Conservation (phyloP, 345 rosid genomes). For the Gossypium longicalyx region DNA sequence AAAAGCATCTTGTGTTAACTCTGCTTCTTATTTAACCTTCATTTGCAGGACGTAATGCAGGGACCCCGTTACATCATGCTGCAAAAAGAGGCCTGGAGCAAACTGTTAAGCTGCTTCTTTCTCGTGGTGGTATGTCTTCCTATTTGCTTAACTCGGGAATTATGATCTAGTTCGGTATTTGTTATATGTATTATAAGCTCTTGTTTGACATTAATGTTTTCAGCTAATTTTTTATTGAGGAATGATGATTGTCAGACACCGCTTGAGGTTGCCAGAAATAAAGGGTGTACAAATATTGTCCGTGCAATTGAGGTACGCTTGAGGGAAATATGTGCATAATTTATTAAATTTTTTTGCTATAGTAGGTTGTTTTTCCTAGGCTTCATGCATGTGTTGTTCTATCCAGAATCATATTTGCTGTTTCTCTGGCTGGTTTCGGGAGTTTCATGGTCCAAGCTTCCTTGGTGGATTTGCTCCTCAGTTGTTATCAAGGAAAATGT, state of each 20-base stretch:
- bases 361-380: slow-evolving; percentile 1
- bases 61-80: slow-evolving; percentile 58
- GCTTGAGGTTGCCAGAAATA: slow-evolving; percentile 47
- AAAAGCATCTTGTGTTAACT: background rate
- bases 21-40: background rate
- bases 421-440: slow-evolving; percentile 50
- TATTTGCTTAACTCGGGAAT: background rate
- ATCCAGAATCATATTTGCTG: slow-evolving; percentile 41
- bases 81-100: slow-evolving; percentile 46
- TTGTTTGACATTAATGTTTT: slow-evolving; percentile 15
- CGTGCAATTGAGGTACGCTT: slow-evolving; percentile 45
- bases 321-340: background rate
- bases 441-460: slow-evolving; percentile 50
- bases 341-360: background rate
- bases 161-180: background rate
- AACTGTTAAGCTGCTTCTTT: slow-evolving; percentile 44
- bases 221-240: slow-evolving; percentile 46
- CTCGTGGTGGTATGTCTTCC: slow-evolving; percentile 33
- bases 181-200: slow-evolving; percentile 9
- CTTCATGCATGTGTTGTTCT: slow-evolving; percentile 1
- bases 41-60: slow-evolving; percentile 40
- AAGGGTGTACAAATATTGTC: slow-evolving; percentile 36
- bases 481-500: slow-evolving; percentile 43
- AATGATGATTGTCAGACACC: slow-evolving; percentile 55
- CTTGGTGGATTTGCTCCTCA: slow-evolving; percentile 44